Percentiles rank a stretch among this genome's conserved stretches.
These are phyloP conservation scores for Microcyclosporella mali DNA, from an alignment of 2,329 filamentous ascomycete genomes.

Conservation along the genomic window DNA sequence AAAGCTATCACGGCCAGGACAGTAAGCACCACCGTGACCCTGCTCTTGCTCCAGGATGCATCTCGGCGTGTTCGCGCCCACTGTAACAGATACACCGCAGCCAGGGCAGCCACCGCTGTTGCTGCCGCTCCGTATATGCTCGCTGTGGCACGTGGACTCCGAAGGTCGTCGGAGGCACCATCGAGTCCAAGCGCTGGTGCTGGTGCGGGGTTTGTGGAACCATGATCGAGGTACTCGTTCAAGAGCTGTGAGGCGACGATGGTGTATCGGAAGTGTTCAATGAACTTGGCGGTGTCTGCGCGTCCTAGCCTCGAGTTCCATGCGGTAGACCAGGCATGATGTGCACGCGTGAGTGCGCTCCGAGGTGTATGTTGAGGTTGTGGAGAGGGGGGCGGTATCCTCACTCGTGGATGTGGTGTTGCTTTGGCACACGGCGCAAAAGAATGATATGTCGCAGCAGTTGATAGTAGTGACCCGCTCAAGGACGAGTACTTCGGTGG, in stretches of 20 bases:
- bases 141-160: slow-evolving; percentile 37
- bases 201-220: slow-evolving; percentile 32
- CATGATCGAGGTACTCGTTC: slow-evolving; percentile 54
- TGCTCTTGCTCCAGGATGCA: slow-evolving; percentile 52
- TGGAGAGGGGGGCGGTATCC: slow-evolving; percentile 11
- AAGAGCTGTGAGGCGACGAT: slow-evolving; percentile 88
- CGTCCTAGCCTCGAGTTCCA: slow-evolving; percentile 67
- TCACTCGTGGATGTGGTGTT: slow-evolving; percentile 13
- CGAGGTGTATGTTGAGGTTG: slow-evolving; percentile 7
- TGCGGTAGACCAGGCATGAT: slow-evolving; percentile 49
- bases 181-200: slow-evolving; percentile 15
- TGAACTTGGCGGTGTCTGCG: slow-evolving; percentile 74
- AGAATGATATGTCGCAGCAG: slow-evolving; percentile 21
- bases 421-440: slow-evolving; percentile 29
- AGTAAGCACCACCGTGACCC: slow-evolving; percentile 41
- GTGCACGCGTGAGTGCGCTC: slow-evolving; percentile 35
- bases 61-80: slow-evolving; percentile 56
- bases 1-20: slow-evolving; percentile 50
- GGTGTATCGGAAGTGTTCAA: slow-evolving; percentile 89
- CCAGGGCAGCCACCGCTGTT: slow-evolving; percentile 58
- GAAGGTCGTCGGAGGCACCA: slow-evolving; percentile 15
- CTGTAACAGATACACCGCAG: slow-evolving; percentile 61
- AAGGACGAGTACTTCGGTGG: slow-evolving; percentile 5
- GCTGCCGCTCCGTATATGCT: slow-evolving; percentile 57
- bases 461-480: slow-evolving; percentile 2